Evolutionary conservation across 352 stramenopile genomes (phyloP), one percentile per base, ranked within the genome.

Genomic region (Globisporangium cystogenes): DNA sequence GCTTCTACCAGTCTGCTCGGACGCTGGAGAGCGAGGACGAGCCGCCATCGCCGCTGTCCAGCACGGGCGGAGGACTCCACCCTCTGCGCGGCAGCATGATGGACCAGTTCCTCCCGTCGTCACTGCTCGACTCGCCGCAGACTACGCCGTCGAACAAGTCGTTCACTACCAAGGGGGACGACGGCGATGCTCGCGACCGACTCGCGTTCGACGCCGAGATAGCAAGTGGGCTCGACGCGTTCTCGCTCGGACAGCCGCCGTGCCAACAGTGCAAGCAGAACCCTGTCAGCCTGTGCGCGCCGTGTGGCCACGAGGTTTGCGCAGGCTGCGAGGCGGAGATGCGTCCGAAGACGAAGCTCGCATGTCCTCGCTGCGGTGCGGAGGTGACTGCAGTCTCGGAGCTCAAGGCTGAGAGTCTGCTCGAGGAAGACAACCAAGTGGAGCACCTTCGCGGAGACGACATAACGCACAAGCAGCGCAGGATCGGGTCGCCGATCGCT

Each of bases 101-200:
- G 65, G 83, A 68, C 33, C 80, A 93, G 54, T 93, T 88, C 36
- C 55, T 94, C 54, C 83, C 83, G 26, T 86, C 83, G 11, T 70
- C 76, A 42, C 60, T 94, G 31, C 61, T 94, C 41, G 83, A 94
- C 55, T 94, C 83, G 41, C 83, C 83, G 16, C 82, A 91, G 68
- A 59, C 87, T 33, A 90, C 75, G n/a, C 79, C 82, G 36, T 86
- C 54, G 15, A 50, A 29, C 46, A 51, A 39, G 59, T 52, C 65
- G 16, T 67, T 82, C 15, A 24, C 23, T 10, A 51, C 54, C 24
- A 58, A 67, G 31, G 53, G 65, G 24, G 60, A 60, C 42, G 55
- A 46, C 6, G 48, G 21, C 24, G 31, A 42, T 14, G 21, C 16
- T 6, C 4, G 47, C 11, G 27, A 39, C 27, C 55, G 42, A 2